Conservation (phyloP, 805 yeast genomes). For the Kodamaea laetipori region DNA sequence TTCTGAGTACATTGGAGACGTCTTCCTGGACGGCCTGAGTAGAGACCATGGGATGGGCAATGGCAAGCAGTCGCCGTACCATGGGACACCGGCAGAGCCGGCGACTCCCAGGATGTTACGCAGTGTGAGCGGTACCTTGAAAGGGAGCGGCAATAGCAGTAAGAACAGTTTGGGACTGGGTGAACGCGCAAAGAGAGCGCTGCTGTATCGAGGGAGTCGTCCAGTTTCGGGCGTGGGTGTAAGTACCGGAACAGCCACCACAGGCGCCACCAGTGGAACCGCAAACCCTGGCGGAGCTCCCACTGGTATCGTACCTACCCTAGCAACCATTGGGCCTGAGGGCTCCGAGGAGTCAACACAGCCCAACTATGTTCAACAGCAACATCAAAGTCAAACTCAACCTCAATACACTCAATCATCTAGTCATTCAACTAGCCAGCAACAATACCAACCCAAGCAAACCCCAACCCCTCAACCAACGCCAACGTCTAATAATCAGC, state of each 20-base stretch:
- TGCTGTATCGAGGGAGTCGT: conserved; percentile 1
- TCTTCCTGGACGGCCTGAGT: background rate
- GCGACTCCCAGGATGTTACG: conserved; percentile 74
- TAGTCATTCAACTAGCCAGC: conserved; percentile 9
- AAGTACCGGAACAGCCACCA: background rate
- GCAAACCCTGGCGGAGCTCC: background rate
- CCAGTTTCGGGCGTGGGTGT: background rate
- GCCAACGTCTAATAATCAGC: conserved; percentile 7
- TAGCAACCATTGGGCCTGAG: background rate
- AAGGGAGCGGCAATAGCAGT: conserved; percentile 3
- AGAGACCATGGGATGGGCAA: background rate
- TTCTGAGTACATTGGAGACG: background rate
- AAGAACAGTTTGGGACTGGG: conserved; percentile 1
- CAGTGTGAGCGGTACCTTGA: conserved; percentile 48
- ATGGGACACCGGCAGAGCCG: conserved; percentile 37
- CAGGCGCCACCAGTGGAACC: background rate
- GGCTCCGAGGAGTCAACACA: background rate
- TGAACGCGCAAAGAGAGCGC: conserved; percentile 1
- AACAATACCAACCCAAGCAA: conserved; percentile 16
- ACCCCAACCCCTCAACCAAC: conserved; percentile 9
- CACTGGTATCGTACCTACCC: background rate
- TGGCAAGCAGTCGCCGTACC: conserved; percentile 4
- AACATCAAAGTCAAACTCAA: background rate
- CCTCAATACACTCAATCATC: background rate
- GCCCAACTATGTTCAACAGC: background rate